A percentile compares a stretch with the other conserved stretches of the same genome.
Conservation (phyloP, 257 asterid genomes). For the Oldenlandia corymbosa region DNA sequence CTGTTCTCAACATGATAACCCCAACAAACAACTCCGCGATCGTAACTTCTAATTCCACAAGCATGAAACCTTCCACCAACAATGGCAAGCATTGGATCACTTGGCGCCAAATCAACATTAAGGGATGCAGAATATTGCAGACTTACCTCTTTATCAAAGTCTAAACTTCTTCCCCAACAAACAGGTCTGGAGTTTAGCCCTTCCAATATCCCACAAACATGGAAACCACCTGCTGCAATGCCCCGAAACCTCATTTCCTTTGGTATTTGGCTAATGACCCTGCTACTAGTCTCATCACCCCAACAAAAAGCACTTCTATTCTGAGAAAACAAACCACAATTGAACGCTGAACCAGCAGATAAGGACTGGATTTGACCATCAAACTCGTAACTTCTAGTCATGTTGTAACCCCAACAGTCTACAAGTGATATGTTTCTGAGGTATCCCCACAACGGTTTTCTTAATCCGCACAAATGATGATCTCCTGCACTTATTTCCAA, state of each 20-base stretch:
- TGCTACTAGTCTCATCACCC: conserved; percentile 77
- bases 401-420: conserved; percentile 96
- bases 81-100: conserved; percentile 56
- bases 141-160: conserved; percentile 44
- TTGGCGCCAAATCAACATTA: conserved; percentile 48
- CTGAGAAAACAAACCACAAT: conserved; percentile 69
- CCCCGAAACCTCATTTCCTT: conserved; percentile 42
- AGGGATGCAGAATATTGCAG: conserved; percentile 35
- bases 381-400: conserved; percentile 56
- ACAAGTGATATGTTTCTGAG: conserved; percentile 57
- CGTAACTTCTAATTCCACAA: conserved; percentile 70
- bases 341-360: conserved; percentile 84
- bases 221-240: conserved; percentile 90
- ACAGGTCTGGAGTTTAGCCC: conserved; percentile 43
- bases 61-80: conserved; percentile 83
- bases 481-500: conserved; percentile 85
- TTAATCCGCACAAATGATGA: conserved; percentile 76
- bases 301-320: conserved; percentile 77
- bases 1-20: conserved; percentile 60
- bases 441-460: conserved; percentile 65
- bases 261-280: conserved; percentile 51
- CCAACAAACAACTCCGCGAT: conserved; percentile 77
- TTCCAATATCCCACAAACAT: conserved; percentile 81
- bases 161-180: conserved; percentile 81
- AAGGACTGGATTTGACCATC: conserved; percentile 78